Evolutionary conservation across 768 basidiomycete species (phyloP), one percentile per base, ranked within the genome.

Genomic region (Lanmaoa pseudosensibilis): DNA sequence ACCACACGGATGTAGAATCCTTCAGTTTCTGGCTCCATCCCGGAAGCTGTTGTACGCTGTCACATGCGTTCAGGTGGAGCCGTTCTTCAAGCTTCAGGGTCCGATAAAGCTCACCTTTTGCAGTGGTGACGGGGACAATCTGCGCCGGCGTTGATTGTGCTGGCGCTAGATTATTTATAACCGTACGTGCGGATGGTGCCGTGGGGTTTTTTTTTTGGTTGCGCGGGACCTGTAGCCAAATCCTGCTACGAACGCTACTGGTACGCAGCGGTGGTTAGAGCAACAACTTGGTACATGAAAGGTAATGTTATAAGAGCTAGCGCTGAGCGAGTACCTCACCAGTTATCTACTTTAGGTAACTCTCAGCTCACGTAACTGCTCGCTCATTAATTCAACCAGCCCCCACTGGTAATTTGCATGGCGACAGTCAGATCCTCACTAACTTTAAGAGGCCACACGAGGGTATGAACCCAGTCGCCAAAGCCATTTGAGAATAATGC

Each of bases 261-360:
- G n/a, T n/a, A n/a, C n/a, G n/a, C n/a, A n/a, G n/a, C n/a, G n/a
- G n/a, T n/a, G n/a, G n/a, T n/a, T n/a, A n/a, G n/a, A n/a, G n/a
- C n/a, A n/a, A n/a, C n/a, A n/a, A n/a, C n/a, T n/a, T n/a, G n/a
- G n/a, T n/a, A n/a, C n/a, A n/a, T n/a, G n/a, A n/a, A n/a, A n/a
- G n/a, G n/a, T n/a, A n/a, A n/a, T n/a, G n/a, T n/a, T n/a, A n/a
- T n/a, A n/a, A n/a, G 46, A 37, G 19, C 6, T 1, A 2, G 4
- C 33, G 0, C 34, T 5, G 4, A 7, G 23, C n/a, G 62, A 64
- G 63, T 62, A 64, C 63, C 63, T 16, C 53, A 52, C 38, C 63
- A 40, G 62, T 63, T 19, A 46, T 54, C 37, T 32, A 1, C 13
- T 30, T 64, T 61, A 57, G 30, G 61, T 59, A 62, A n/a, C n/a